Evolutionary conservation across 805 yeast species (phyloP), one percentile per base, ranked within the genome.

Genomic region (Blastobotrys terrestris): DNA sequence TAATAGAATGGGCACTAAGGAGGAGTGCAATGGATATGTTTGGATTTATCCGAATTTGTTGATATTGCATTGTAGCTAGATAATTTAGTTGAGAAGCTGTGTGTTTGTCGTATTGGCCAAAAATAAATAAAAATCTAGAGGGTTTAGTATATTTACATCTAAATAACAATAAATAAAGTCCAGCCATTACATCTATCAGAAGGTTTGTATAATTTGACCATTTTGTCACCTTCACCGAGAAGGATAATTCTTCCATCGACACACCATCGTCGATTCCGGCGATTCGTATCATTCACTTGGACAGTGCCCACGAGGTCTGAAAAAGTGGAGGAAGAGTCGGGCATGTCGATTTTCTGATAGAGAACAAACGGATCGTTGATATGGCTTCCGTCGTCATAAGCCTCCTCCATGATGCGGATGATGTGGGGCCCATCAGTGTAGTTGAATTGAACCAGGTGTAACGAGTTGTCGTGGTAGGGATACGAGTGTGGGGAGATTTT

Each of bases 171-270:
- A 26, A 21, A 43, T 35, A 67, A 54, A n/a, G 46, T 40, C 72
- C 72, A 68, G 5, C 69, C 68, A 14, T 61, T 59, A 55, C 46
- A 57, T 5, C 7, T 35, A 21, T 15, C 39, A 2, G 60, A 21
- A 1, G 69, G 60, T 3, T 54, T n/a, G 20, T 54, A 49, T 5
- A 67, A 41, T 7, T 18, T 21, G 15, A 60, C 67, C 3, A 44
- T 53, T 2, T 61, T 57, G 18, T 49, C 31, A 7, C 31, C 41
- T 1, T 65, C 20, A 4, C 40, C 40, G 14, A 45, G 62, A 2
- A 61, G 57, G 14, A 77, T 62, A 1, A 80, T 81, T 16, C 77
- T 68, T 0, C 94, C 94, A 65, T 85, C 94, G 11, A 85, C 62
- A 61, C 92, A 85, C 64, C 84, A 75, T 35, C 89, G 68, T 55